phyloP scores from a whole-genome alignment of 192 early-diverging fungal species.

The Rhizophagus sp. region DNA sequence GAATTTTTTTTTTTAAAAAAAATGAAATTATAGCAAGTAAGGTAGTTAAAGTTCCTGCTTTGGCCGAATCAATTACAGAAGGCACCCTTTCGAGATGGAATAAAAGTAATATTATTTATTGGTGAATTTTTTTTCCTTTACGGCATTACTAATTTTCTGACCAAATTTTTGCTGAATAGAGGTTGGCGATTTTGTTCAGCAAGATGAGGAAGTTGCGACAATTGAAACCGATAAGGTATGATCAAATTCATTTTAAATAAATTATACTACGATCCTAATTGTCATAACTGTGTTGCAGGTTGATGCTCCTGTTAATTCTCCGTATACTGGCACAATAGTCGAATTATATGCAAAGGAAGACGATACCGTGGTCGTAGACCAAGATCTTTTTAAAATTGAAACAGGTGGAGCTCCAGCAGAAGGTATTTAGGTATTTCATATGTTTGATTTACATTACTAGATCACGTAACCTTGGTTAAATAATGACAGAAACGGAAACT shows the following conservation, averaged over 20 bases:
- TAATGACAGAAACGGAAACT: slow-evolving; percentile 27
- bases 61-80: slow-evolving; percentile 99
- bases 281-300: slow-evolving; percentile 54
- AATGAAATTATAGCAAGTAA: slow-evolving; percentile 62
- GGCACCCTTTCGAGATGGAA: slow-evolving; percentile 95
- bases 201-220: slow-evolving; percentile 94
- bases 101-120: slow-evolving; percentile 68
- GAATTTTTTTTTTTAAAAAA: background rate
- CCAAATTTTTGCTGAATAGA: slow-evolving; percentile 50
- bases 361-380: slow-evolving; percentile 86
- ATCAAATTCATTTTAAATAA: background rate
- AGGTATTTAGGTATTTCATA: slow-evolving; percentile 40
- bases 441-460: background rate
- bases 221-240: slow-evolving; percentile 98
- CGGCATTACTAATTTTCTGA: background rate
- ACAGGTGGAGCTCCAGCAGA: slow-evolving; percentile 65
- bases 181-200: slow-evolving; percentile 91
- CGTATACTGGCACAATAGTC: slow-evolving; percentile 84
- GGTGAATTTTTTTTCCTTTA: too few species aligned
- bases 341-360: slow-evolving; percentile 84
- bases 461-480: background rate
- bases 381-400: slow-evolving; percentile 93
- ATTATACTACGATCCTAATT: background rate
- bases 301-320: slow-evolving; percentile 97
- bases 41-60: slow-evolving; percentile 89